Percentiles rank a stretch among this genome's conserved stretches.
phyloP scores from a whole-genome alignment of 139 green algal species.

The Tetradesmus obliquus region DNA sequence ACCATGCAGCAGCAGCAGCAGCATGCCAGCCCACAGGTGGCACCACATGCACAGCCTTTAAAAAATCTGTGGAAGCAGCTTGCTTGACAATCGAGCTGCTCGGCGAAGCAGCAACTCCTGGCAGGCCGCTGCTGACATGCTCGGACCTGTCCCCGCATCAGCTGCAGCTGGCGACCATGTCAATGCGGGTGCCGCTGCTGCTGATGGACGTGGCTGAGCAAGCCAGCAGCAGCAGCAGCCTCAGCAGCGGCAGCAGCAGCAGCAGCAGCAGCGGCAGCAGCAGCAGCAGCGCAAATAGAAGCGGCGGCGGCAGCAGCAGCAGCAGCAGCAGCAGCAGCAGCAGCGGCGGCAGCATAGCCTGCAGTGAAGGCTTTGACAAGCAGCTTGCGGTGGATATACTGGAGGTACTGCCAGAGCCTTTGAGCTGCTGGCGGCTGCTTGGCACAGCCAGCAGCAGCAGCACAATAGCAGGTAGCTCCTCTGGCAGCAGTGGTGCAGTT shows the following conservation, averaged over 20 bases:
- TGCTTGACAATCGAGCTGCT: too few species aligned
- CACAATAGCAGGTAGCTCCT: background rate
- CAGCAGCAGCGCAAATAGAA: background rate
- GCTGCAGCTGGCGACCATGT: background rate
- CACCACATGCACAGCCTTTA: background rate
- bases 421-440: background rate
- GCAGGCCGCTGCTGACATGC: too few species aligned
- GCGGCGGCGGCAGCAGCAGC: too few species aligned
- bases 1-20: background rate
- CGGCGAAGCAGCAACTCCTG: background rate
- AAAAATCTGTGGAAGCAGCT: too few species aligned
- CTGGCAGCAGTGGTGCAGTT: background rate
- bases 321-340: background rate
- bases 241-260: background rate
- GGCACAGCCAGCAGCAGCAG: background rate
- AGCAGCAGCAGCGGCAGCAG: background rate
- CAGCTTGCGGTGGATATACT: background rate
- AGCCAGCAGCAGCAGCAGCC: background rate
- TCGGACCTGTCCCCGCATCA: background rate
- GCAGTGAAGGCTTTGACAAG: background rate
- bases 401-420: too few species aligned
- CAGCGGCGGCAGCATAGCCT: background rate
- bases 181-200: background rate
- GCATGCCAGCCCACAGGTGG: background rate
- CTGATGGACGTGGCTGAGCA: background rate